Evolutionary conservation across 1,284 basidiomycete genomes (phyloP).

Genomic region (Gymnopus androsaceus): DNA sequence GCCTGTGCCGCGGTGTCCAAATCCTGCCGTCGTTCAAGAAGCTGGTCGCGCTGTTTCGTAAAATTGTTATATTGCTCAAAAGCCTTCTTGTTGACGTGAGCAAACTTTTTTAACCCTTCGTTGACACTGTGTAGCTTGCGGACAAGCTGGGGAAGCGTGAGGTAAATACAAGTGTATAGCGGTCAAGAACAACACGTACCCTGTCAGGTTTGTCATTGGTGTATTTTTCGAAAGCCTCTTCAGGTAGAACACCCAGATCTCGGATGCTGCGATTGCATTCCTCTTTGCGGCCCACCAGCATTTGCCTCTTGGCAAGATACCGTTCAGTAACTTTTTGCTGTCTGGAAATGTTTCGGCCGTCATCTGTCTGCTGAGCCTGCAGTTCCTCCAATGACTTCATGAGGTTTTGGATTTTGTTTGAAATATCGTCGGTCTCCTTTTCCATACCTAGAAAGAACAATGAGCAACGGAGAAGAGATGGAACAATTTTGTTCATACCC

Average conservation of each 20-base stretch:
- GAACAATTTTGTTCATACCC: conserved; percentile 54
- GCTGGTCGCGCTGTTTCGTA: conserved; percentile 94
- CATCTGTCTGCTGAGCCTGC: conserved; percentile 83
- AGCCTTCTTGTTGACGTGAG: conserved; percentile 99
- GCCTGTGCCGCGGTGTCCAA: conserved; percentile 87
- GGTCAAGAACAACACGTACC: conserved; percentile 40
- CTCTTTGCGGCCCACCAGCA: conserved; percentile 82
- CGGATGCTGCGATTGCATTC: conserved; percentile 94
- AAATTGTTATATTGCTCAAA: conserved; percentile 99
- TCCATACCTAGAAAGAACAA: conserved; percentile 54
- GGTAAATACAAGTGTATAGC: conserved; percentile 1
- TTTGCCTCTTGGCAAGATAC: conserved; percentile 89
- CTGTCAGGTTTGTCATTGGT: conserved; percentile 80
- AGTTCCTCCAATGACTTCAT: conserved; percentile 72
- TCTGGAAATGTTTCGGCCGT: conserved; percentile 80
- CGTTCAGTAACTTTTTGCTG: conserved; percentile 96
- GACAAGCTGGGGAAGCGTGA: conserved; percentile 61
- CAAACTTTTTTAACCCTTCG: conserved; percentile 92
- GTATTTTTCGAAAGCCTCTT: conserved; percentile 97
- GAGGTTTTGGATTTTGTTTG: conserved; percentile 65
- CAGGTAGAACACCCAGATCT: conserved; percentile 93
- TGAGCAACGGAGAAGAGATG: conserved; percentile 26
- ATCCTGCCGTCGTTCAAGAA: conserved; percentile 85
- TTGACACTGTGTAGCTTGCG: conserved; percentile 90
- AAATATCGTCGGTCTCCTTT: conserved; percentile 70